Percentiles rank a stretch among this genome's conserved stretches.
Conservation (phyloP, 1,284 basidiomycete species). For the Somion occarium region DNA sequence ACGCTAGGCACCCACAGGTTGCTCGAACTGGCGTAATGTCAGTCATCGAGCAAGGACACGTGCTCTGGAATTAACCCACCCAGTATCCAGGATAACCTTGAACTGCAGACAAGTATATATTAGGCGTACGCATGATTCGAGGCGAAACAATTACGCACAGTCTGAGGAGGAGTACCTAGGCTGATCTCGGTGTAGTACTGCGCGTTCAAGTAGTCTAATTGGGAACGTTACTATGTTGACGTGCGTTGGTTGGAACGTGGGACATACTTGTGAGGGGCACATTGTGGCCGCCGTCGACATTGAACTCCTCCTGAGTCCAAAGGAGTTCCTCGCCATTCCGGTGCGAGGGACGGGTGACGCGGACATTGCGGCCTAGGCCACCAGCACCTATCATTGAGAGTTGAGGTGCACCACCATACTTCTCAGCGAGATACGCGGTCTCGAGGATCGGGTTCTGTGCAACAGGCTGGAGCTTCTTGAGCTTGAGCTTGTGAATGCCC, state of each 20-base stretch:
- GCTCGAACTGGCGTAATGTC: constrained; percentile 54
- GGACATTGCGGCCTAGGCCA: constrained; percentile 64
- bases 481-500: constrained; percentile 78
- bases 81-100: constrained; percentile 87
- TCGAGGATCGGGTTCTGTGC: constrained; percentile 65
- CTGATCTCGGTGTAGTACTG: constrained; percentile 93
- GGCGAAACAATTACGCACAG: constrained; percentile 33
- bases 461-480: constrained; percentile 73
- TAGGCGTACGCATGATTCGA: constrained; percentile 3
- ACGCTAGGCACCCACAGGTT: constrained; percentile 93
- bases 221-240: background rate
- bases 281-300: constrained; percentile 74
- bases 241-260: background rate
- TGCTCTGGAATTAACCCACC: constrained; percentile 33
- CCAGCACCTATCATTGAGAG: constrained; percentile 69
- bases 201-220: constrained; percentile 91
- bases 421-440: constrained; percentile 80
- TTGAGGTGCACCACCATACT: constrained; percentile 73
- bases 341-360: constrained; percentile 34
- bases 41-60: constrained; percentile 6
- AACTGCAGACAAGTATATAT: constrained; percentile 39
- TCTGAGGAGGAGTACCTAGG: constrained; percentile 79
- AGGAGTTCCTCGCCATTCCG: constrained; percentile 61
- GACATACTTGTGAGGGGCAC: constrained; percentile 88
- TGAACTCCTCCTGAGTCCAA: constrained; percentile 77